Evolutionary conservation across 805 yeast species (phyloP).

Genomic region (Candida golubevii): DNA sequence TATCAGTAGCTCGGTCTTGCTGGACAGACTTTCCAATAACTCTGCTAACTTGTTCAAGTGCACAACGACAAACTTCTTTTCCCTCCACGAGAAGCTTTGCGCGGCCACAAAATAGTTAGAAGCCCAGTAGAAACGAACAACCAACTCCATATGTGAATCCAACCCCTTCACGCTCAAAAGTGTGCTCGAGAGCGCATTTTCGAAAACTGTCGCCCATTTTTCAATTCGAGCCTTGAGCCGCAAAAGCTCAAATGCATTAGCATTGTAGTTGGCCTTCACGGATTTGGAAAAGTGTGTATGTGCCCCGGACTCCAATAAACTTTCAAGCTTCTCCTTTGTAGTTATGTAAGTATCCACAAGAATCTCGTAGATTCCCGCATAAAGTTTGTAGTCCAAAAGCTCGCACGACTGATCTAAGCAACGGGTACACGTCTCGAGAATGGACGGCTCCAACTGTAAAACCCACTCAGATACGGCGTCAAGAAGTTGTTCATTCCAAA

Average conservation of each 20-base stretch:
- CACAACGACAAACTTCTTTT: conserved; percentile 23
- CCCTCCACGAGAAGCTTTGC: conserved; percentile 28
- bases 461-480: conserved; percentile 34
- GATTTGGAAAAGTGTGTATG: conserved; percentile 13
- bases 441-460: conserved; percentile 24
- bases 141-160: not conserved
- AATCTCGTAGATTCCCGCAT: conserved; percentile 43
- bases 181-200: not conserved
- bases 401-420: not conserved
- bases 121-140: conserved; percentile 29
- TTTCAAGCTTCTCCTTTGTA: conserved; percentile 25
- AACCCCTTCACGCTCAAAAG: not conserved
- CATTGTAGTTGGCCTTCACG: conserved; percentile 25
- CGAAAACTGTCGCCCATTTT: conserved; percentile 39
- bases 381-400: conserved; percentile 17
- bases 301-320: conserved; percentile 16
- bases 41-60: conserved; percentile 43
- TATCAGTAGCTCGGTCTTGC: conserved; percentile 23
- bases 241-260: conserved; percentile 34
- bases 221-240: conserved; percentile 40
- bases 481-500: conserved; percentile 21
- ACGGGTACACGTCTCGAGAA: conserved; percentile 11
- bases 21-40: conserved; percentile 3
- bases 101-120: conserved; percentile 17
- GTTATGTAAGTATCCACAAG: conserved; percentile 40